Percentiles rank a stretch among this genome's conserved stretches.
These are phyloP conservation scores for Aspergillus transmontanensis DNA, from an alignment of 2,329 filamentous ascomycete genomes.

Conservation along the genomic window DNA sequence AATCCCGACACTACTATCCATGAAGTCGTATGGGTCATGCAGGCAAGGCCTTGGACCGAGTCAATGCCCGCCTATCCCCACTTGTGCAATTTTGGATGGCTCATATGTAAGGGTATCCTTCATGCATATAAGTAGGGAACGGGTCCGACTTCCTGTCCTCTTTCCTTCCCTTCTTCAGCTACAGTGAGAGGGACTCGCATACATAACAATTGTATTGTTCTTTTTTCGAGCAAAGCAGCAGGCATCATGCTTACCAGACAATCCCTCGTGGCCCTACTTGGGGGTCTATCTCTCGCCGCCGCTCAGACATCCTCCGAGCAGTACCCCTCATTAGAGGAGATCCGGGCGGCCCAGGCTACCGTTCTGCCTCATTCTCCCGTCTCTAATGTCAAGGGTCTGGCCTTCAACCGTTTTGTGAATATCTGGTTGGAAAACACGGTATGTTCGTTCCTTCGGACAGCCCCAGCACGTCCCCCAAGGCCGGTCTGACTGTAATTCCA, in stretches of 20 bases:
- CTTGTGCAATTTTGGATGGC: not conserved
- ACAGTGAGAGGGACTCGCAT: not conserved
- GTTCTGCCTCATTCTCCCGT: constrained; percentile 63
- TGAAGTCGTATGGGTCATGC: not conserved
- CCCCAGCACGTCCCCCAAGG: too few species aligned
- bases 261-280: constrained; percentile 24
- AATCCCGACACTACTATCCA: not conserved
- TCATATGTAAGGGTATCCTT: not conserved
- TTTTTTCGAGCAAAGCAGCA: not conserved
- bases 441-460: constrained; percentile 29
- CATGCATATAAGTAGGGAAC: not conserved
- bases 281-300: constrained; percentile 21
- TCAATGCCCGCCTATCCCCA: not conserved
- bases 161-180: too few species aligned
- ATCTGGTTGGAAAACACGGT: constrained; percentile 79
- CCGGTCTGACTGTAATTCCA: constrained; percentile 10
- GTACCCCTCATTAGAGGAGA: constrained; percentile 28
- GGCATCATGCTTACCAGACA: constrained; percentile 22
- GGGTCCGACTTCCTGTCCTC: not conserved
- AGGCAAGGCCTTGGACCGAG: not conserved
- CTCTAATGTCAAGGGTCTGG: constrained; percentile 68
- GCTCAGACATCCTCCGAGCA: constrained; percentile 29
- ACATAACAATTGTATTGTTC: not conserved
- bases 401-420: constrained; percentile 70
- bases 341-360: constrained; percentile 50